Evolutionary conservation across 352 stramenopile species (phyloP).

Genomic region (Pythium volutum): DNA sequence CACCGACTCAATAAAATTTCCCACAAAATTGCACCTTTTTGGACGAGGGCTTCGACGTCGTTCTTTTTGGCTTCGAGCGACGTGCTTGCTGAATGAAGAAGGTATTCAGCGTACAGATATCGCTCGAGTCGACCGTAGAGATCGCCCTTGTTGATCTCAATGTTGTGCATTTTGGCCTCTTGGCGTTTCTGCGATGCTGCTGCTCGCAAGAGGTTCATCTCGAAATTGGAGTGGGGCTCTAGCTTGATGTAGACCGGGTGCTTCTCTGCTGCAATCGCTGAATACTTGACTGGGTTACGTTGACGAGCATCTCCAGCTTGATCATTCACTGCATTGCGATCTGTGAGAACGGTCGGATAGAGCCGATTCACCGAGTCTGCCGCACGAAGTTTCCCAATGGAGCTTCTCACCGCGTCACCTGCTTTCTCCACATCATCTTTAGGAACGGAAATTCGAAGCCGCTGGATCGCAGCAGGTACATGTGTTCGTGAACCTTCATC

Average conservation of each 20-base stretch:
- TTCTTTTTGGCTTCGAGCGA: constrained; percentile 56
- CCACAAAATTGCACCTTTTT: constrained; percentile 52
- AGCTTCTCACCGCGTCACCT: constrained; percentile 16
- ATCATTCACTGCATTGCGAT: neutral
- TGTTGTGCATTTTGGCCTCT: constrained; percentile 82
- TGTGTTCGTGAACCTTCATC: neutral
- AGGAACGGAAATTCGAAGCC: constrained; percentile 10
- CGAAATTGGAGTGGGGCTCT: constrained; percentile 78
- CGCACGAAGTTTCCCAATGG: constrained; percentile 15
- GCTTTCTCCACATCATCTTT: constrained; percentile 17
- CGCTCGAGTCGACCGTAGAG: constrained; percentile 67
- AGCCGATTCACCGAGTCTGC: constrained; percentile 18
- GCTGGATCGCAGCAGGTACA: neutral
- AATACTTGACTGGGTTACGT: neutral
- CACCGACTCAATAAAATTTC: neutral
- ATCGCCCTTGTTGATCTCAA: constrained; percentile 80
- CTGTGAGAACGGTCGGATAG: constrained; percentile 18
- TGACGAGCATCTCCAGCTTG: neutral
- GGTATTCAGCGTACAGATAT: constrained; percentile 78
- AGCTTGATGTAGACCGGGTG: constrained; percentile 69
- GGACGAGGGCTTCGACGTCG: constrained; percentile 57
- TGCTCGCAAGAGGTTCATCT: constrained; percentile 76
- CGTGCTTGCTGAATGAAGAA: constrained; percentile 64
- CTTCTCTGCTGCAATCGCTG: constrained; percentile 27
- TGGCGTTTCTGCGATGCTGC: constrained; percentile 77